These are phyloP conservation scores for Bisporella sp. DNA, from an alignment of 2,329 filamentous ascomycete species.

Conservation along the genomic window DNA sequence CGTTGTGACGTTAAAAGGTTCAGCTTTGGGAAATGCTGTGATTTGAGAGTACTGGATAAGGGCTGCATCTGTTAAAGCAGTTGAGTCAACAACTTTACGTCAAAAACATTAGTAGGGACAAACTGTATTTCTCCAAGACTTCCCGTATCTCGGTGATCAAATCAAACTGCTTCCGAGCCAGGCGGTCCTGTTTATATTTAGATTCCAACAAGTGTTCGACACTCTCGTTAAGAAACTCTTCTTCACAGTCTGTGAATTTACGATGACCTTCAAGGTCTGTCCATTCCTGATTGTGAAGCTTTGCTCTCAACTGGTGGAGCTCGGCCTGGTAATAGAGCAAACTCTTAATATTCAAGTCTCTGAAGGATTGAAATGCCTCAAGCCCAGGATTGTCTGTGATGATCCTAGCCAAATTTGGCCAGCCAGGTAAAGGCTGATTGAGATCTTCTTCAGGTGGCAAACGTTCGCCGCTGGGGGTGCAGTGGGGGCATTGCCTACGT, in stretches of 20 bases:
- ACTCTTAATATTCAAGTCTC: slow-evolving; percentile 12
- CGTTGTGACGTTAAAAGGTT: slow-evolving; percentile 8
- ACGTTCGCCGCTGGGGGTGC: too few species aligned
- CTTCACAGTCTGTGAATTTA: neutral
- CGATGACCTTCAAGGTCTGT: slow-evolving; percentile 1
- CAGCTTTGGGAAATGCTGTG: slow-evolving; percentile 7
- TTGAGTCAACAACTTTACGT: neutral
- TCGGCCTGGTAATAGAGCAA: slow-evolving; percentile 17
- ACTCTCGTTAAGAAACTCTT: neutral
- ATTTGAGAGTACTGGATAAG: slow-evolving; percentile 12
- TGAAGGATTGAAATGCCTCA: slow-evolving; percentile 12
- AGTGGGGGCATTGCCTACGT: too few species aligned
- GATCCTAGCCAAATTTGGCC: slow-evolving; percentile 5
- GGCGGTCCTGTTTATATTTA: neutral
- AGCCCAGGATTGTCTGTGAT: slow-evolving; percentile 6
- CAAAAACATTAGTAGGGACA: neutral
- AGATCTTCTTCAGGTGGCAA: too few species aligned
- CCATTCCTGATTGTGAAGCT: slow-evolving; percentile 9
- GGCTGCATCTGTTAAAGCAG: slow-evolving; percentile 5
- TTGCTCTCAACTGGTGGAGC: slow-evolving; percentile 1
- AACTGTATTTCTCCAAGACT: slow-evolving; percentile 15
- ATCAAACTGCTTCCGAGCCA: slow-evolving; percentile 1
- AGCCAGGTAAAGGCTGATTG: slow-evolving; percentile 3
- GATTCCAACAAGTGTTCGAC: neutral
- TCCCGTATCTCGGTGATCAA: slow-evolving; percentile 8